phyloP scores from a whole-genome alignment of 2,329 filamentous ascomycete species.

The Coniochaeta hoffmannii region DNA sequence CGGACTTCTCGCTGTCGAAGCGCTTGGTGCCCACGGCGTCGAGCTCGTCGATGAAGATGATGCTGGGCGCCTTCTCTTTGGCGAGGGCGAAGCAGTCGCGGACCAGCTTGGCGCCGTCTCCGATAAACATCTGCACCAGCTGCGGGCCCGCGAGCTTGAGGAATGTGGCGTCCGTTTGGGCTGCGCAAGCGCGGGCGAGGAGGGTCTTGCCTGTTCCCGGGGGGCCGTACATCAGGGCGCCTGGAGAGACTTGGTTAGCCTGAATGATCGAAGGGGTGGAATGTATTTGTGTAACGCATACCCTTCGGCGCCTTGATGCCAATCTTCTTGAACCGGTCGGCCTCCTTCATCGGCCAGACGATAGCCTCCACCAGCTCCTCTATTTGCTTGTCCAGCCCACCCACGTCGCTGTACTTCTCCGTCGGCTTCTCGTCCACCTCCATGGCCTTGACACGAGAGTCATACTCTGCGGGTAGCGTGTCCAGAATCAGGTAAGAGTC shows the following conservation, averaged over 20 bases:
- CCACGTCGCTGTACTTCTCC: slow-evolving; percentile 97
- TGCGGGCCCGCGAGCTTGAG: slow-evolving; percentile 96
- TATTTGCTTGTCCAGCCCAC: slow-evolving; percentile 97
- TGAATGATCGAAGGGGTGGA: slow-evolving; percentile 3
- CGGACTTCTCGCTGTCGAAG: slow-evolving; percentile 97
- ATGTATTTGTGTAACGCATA: slow-evolving; percentile 32
- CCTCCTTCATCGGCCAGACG: slow-evolving; percentile 99
- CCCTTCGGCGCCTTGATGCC: slow-evolving; percentile 99
- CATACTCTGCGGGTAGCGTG: slow-evolving; percentile 94
- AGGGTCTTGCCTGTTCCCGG: slow-evolving; percentile 88
- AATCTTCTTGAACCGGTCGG: slow-evolving; percentile 98
- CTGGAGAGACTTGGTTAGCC: slow-evolving; percentile 34
- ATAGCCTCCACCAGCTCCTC: slow-evolving; percentile 97
- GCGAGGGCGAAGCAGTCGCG: slow-evolving; percentile 95
- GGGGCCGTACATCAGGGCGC: slow-evolving; percentile 95
- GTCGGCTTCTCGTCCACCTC: slow-evolving; percentile 99
- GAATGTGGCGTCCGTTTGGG: slow-evolving; percentile 97
- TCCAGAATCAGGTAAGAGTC: slow-evolving; percentile 97
- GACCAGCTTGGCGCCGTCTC: slow-evolving; percentile 94
- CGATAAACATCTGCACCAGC: slow-evolving; percentile 99
- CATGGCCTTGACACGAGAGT: slow-evolving; percentile 99
- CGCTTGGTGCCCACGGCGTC: slow-evolving; percentile 98
- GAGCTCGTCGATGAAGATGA: slow-evolving; percentile 98
- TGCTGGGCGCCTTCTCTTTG: slow-evolving; percentile 97
- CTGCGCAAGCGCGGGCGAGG: slow-evolving; percentile 89